Percentiles rank a stretch among this genome's conserved stretches.
Conservation (phyloP, 192 early-diverging fungal species). For the Endogone sp. region DNA sequence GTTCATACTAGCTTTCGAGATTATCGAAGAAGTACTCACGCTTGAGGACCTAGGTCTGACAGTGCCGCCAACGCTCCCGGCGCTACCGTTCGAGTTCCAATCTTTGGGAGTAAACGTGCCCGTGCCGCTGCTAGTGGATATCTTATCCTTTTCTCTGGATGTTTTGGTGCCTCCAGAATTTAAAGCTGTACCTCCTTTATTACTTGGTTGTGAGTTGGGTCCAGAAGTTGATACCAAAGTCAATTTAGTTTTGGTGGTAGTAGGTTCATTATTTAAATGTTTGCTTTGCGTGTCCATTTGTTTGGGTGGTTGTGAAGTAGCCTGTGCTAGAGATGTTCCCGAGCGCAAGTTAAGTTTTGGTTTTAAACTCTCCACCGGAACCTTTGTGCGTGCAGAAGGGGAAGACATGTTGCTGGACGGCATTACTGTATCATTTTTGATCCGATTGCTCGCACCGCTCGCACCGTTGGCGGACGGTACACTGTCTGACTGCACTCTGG, state of each 20-base stretch:
- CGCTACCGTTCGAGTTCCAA: background rate
- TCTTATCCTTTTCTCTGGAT: background rate
- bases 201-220: background rate
- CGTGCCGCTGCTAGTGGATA: background rate
- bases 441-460: background rate
- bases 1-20: background rate
- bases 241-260: background rate
- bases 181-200: background rate
- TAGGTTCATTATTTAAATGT: background rate
- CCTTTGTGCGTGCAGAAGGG: background rate
- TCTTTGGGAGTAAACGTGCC: background rate
- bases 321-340: background rate
- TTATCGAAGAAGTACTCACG: background rate
- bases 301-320: background rate
- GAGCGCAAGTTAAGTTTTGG: background rate
- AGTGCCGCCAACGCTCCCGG: background rate
- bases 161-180: background rate
- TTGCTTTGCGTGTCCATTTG: background rate
- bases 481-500: background rate
- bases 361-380: background rate
- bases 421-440: background rate
- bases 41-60: background rate
- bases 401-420: background rate
- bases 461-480: background rate
- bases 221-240: background rate